phyloP scores from a whole-genome alignment of 1,284 basidiomycete species.

The Prillingera fragicola region DNA sequence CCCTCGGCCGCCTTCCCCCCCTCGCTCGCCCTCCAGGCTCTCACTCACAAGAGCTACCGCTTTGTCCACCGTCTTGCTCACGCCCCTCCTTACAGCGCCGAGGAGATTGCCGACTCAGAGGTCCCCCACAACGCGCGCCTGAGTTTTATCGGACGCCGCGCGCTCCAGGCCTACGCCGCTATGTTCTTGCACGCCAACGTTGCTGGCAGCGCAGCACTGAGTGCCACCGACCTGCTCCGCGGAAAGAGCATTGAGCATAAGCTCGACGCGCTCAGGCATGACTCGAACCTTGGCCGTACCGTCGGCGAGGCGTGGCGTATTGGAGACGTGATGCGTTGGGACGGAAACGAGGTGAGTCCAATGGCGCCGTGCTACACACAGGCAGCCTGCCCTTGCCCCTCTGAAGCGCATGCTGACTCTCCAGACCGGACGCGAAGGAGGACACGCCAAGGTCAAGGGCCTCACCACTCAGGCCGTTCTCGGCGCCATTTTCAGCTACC shows the following conservation, averaged over 20 bases:
- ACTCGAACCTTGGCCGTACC: slow-evolving; percentile 35
- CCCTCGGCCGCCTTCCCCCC: slow-evolving; percentile 36
- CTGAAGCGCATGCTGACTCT: slow-evolving; percentile 5
- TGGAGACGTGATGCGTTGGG: slow-evolving; percentile 40
- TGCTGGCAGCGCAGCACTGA: neutral
- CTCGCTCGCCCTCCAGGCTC: slow-evolving; percentile 41
- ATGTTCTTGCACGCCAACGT: slow-evolving; percentile 42
- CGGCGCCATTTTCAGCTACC: slow-evolving; percentile 41
- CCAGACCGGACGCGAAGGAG: slow-evolving; percentile 24
- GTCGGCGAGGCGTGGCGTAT: slow-evolving; percentile 39
- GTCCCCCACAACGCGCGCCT: slow-evolving; percentile 40
- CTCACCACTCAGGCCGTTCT: slow-evolving; percentile 41
- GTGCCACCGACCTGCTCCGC: slow-evolving; percentile 6
- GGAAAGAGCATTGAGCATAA: slow-evolving; percentile 26
- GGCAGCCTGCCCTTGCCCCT: too few relatives aligned
- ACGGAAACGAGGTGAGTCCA: slow-evolving; percentile 39
- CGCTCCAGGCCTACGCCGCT: slow-evolving; percentile 36
- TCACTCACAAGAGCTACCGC: slow-evolving; percentile 47
- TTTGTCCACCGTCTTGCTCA: slow-evolving; percentile 32
- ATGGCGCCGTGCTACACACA: too few relatives aligned
- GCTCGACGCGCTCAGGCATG: slow-evolving; percentile 33
- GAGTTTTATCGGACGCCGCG: slow-evolving; percentile 43
- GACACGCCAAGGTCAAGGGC: slow-evolving; percentile 33
- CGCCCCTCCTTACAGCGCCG: slow-evolving; percentile 13
- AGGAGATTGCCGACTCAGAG: slow-evolving; percentile 11